These are phyloP conservation scores for Rhynchosporium graminicola DNA, from an alignment of 2,329 filamentous ascomycete genomes.

Conservation along the genomic window DNA sequence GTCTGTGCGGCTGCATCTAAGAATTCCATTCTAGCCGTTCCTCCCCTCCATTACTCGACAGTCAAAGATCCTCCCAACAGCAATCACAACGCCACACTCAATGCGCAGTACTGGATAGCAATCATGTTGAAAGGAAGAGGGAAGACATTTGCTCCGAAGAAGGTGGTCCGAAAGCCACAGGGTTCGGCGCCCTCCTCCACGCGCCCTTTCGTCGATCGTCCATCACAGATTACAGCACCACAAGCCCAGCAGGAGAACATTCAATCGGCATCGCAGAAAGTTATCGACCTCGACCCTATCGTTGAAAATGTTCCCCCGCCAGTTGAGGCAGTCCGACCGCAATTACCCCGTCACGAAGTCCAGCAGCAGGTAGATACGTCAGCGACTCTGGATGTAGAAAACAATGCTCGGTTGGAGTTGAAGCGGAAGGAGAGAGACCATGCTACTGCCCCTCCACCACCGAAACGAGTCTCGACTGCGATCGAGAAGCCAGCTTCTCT, in stretches of 20 bases:
- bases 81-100: neutral
- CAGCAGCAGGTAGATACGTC: neutral
- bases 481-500: neutral
- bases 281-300: neutral
- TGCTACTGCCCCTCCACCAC: conserved; percentile 15
- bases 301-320: neutral
- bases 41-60: conserved; percentile 6
- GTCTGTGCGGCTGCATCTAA: neutral
- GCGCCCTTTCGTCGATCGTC: conserved; percentile 45
- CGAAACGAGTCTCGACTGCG: conserved; percentile 23
- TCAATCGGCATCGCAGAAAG: conserved; percentile 11
- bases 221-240: conserved; percentile 37
- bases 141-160: conserved; percentile 58
- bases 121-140: conserved; percentile 56
- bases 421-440: conserved; percentile 29
- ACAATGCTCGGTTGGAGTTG: conserved; percentile 5
- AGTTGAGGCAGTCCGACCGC: conserved; percentile 39
- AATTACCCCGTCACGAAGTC: conserved; percentile 8
- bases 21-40: neutral
- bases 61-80: neutral
- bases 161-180: conserved; percentile 56
- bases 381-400: conserved; percentile 10
- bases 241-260: conserved; percentile 26
- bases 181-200: conserved; percentile 44
- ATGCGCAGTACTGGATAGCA: conserved; percentile 13